Base-by-base conservation (phyloP, 345 rosid genomes). In the Heritiera littoralis region DNA sequence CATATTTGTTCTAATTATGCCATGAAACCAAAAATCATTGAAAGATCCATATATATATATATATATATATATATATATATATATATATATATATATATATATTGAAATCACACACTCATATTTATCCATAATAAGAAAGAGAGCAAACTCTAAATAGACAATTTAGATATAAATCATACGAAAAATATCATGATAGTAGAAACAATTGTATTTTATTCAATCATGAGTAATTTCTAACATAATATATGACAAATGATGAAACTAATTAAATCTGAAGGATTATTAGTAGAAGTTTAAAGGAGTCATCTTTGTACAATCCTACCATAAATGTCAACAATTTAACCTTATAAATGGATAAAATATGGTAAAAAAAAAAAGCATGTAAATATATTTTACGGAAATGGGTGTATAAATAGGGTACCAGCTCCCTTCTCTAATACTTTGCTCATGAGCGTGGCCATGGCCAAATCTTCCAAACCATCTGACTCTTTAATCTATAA, bases 391-490 rank as follows among this genome's bases (percentile, higher is more conserved):
- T 32, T 32, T 13, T 32, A 40, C 1, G 45, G 2, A 32, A 65
- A 40, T 66, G 23, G 71, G 23, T 51, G 17, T 51, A 55, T 3
- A 66, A 66, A 35, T 72, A 73, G 48, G 74, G 12, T 38, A n/a
- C 54, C 32, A 6, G 32, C 70, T 32, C 28, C 23, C 45, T 49
- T 72, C 23, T 32, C 20, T 28, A 17, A 13, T n/a, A 54, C 28
- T 20, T 43, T 2, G 54, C 54, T 43, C 72, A 43, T 20, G 28
- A 20, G 30, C 43, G 8, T 18, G 41, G 9, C 15, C 56, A 71
- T 48, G 18, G 49, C 66, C 67, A 65, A 74, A 56, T 66, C 69
- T 79, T 79, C 67, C 82, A 18, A 18, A 18, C 32, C 52, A 68
- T 75, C 30, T 11, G 40, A 13, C 17, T n/a, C 46, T 51, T 51